Conservation (phyloP, 495 filamentous ascomycete species). For the Xylaria curta region DNA sequence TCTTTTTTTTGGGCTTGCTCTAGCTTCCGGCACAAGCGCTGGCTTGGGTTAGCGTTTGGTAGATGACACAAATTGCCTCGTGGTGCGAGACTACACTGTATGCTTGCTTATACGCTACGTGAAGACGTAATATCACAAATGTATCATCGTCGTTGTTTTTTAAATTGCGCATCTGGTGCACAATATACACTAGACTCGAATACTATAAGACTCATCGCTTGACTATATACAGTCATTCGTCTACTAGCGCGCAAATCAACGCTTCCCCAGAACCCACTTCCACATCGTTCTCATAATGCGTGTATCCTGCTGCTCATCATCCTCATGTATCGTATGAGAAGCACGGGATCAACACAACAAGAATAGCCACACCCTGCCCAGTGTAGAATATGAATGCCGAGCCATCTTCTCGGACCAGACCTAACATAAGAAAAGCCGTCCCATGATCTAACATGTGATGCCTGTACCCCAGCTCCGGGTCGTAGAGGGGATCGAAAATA, state of each 20-base stretch:
- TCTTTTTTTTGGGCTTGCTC: background rate
- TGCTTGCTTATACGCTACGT: background rate
- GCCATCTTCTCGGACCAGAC: background rate
- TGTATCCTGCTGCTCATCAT: constrained; percentile 11
- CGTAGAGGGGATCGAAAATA: background rate
- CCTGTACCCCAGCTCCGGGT: background rate
- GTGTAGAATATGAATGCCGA: background rate
- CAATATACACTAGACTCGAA: background rate
- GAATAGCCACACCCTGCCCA: background rate
- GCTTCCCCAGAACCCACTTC: background rate
- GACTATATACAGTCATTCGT: background rate
- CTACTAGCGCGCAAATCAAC: background rate
- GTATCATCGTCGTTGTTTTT: background rate
- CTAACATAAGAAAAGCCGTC: constrained; percentile 1
- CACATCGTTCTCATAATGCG: constrained; percentile 7
- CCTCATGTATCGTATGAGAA: constrained; percentile 13
- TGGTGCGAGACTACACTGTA: background rate
- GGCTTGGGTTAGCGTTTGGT: background rate
- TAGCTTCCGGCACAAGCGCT: background rate
- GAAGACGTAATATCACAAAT: background rate
- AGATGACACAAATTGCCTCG: background rate
- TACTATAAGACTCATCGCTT: constrained; percentile 6
- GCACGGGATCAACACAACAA: background rate
- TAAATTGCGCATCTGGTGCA: background rate
- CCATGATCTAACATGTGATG: constrained; percentile 3